These are phyloP conservation scores for Mucor piriformis DNA, from an alignment of 371 early-diverging fungal species.

Conservation along the genomic window DNA sequence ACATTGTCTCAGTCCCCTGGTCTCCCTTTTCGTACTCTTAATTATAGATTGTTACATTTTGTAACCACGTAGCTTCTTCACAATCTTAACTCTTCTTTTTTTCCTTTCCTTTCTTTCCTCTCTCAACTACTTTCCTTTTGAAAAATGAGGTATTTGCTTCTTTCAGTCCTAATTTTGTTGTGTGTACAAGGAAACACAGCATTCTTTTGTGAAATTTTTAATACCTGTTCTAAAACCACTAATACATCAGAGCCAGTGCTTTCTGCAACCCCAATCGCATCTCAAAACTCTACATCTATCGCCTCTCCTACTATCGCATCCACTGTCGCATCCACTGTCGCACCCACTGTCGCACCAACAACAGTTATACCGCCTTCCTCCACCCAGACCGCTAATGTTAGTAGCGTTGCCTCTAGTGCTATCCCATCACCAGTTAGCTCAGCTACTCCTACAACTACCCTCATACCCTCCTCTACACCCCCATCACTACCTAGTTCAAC, in stretches of 20 bases:
- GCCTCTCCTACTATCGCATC: background rate
- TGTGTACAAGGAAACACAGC: background rate
- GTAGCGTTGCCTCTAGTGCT: too few species aligned
- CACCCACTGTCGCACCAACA: background rate
- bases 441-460: slow-evolving; percentile 1
- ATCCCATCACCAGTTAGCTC: background rate
- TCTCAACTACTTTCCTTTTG: background rate
- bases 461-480: background rate
- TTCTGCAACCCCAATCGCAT: background rate
- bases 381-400: background rate
- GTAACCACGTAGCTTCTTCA: background rate
- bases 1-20: background rate
- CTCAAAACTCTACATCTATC: background rate
- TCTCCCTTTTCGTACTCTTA: background rate
- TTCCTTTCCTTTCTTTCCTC: background rate
- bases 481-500: background rate
- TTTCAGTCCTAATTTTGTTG: background rate
- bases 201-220: background rate
- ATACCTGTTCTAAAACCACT: background rate
- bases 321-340: too few species aligned
- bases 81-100: background rate
- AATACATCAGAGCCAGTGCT: background rate
- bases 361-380: background rate
- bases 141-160: background rate
- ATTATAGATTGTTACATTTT: background rate